phyloP scores from a whole-genome alignment of 345 rosid genomes.

The Aquilaria sinensis region DNA sequence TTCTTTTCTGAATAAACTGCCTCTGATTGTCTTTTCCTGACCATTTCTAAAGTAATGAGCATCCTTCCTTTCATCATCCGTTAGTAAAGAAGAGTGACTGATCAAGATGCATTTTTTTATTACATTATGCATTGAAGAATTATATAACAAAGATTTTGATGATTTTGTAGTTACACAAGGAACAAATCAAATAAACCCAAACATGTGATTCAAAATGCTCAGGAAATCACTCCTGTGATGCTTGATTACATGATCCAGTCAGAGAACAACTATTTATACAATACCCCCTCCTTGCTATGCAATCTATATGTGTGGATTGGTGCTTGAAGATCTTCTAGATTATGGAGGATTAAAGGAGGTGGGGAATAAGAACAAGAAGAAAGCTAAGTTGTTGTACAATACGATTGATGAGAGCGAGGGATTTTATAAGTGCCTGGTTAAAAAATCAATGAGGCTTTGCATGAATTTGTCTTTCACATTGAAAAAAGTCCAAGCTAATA shows the following conservation, averaged over 20 bases:
- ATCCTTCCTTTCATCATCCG: slow-evolving; percentile 82
- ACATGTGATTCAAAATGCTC: slow-evolving; percentile 63
- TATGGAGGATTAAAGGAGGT: slow-evolving; percentile 81
- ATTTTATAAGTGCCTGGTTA: slow-evolving; percentile 76
- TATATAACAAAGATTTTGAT: slow-evolving; percentile 1
- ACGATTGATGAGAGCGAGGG: slow-evolving; percentile 81
- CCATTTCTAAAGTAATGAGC: slow-evolving; percentile 34
- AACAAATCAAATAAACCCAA: slow-evolving; percentile 1
- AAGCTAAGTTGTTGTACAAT: slow-evolving; percentile 62
- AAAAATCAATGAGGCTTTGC: slow-evolving; percentile 84
- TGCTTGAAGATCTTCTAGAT: slow-evolving; percentile 71
- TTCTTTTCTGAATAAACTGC: slow-evolving; percentile 66
- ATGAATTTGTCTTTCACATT: slow-evolving; percentile 94
- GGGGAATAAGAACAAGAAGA: slow-evolving; percentile 82
- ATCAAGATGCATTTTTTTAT: slow-evolving; percentile 4
- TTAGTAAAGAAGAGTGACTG: slow-evolving; percentile 83
- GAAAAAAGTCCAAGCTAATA: slow-evolving; percentile 70
- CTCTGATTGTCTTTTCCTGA: slow-evolving; percentile 53
- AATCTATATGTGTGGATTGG: slow-evolving; percentile 88
- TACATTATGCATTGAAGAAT: slow-evolving; percentile 1
- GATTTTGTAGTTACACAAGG: neutral
- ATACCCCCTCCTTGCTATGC: slow-evolving; percentile 87
- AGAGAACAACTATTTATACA: slow-evolving; percentile 74
- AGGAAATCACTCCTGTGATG: slow-evolving; percentile 70
- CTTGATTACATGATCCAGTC: slow-evolving; percentile 82